Evolutionary conservation across 2,329 filamentous ascomycete genomes (phyloP).

Genomic region (Beauveria rudraprayagi): DNA sequence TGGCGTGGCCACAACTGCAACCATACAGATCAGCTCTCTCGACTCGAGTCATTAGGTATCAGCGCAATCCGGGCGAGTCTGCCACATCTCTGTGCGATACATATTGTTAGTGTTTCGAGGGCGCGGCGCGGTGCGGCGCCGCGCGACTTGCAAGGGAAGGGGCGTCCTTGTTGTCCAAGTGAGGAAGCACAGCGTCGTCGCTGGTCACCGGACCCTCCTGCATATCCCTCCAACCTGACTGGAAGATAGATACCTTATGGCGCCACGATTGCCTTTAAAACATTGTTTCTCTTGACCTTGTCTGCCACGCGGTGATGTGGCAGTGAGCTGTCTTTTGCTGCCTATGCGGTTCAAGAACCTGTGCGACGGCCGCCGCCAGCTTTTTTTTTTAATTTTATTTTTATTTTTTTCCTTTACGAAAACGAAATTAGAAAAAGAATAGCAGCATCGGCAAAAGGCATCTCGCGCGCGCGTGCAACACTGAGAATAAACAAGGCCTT

Average conservation of each 20-base stretch:
- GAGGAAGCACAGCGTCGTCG: slow-evolving; percentile 3
- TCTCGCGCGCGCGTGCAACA: background rate
- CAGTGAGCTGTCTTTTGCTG: background rate
- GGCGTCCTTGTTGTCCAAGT: background rate
- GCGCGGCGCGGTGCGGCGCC: background rate
- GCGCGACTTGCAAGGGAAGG: background rate
- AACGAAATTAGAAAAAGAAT: background rate
- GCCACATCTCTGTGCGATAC: background rate
- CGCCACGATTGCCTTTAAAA: background rate
- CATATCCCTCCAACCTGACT: slow-evolving; percentile 4
- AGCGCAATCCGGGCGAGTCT: background rate
- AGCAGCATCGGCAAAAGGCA: background rate
- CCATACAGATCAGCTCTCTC: slow-evolving; percentile 1
- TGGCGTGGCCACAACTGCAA: background rate
- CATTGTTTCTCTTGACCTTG: background rate
- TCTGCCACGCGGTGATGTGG: background rate
- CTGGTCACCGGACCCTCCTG: slow-evolving; percentile 10
- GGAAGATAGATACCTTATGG: background rate
- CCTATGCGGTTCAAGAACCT: slow-evolving; percentile 1
- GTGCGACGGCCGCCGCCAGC: background rate
- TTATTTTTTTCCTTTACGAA: background rate
- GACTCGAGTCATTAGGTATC: slow-evolving; percentile 8
- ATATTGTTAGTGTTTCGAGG: slow-evolving; percentile 7
- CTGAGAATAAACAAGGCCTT: background rate
- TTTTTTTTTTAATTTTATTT: background rate